Base-by-base conservation (phyloP, 352 stramenopile genomes). In the Globisporangium cystogenes region DNA sequence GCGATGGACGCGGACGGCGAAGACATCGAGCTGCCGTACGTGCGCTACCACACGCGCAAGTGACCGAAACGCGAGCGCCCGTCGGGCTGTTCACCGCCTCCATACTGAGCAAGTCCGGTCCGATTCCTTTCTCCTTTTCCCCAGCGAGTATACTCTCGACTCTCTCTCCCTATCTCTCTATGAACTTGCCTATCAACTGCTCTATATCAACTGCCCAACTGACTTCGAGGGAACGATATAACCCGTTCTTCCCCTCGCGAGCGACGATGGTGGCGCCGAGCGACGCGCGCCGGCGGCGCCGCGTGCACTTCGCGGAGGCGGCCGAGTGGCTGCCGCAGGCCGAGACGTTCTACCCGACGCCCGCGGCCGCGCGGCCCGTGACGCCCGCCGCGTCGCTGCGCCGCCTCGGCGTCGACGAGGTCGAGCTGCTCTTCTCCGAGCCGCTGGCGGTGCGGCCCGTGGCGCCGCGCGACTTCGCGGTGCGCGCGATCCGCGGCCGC, bases 1-100 rank as follows among this genome's bases (percentile, higher is more conserved):
- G 90, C 90, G n/a, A 98, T 95, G 59, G 95, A 99, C 64, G 78
- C 87, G 31, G 94, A 98, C 6, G 94, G 91, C 51, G 95, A 98
- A 68, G 96, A 99, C 51, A 79, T 98, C 40, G 96, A 99, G 62
- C 65, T 99, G 29, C 96, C 96, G 1, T 98, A 98, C 72, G 74
- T 99, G 50, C 83, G 88, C 46, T 95, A 91, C 71, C 82, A 88
- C 62, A 90, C 84, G 67, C 82, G 73, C 52, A 62, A 79, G 52
- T 68, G 40, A 45, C n/a, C n/a, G n/a, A n/a, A n/a, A n/a, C n/a
- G n/a, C n/a, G n/a, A n/a, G n/a, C n/a, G n/a, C n/a, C n/a, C n/a
- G n/a, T n/a, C n/a, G n/a, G n/a, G n/a, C n/a, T n/a, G n/a, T n/a
- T n/a, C n/a, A n/a, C n/a, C n/a, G n/a, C n/a, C n/a, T n/a, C n/a